Evolutionary conservation across 352 stramenopile species (phyloP).

Genomic region (Phytophthora cactorum): DNA sequence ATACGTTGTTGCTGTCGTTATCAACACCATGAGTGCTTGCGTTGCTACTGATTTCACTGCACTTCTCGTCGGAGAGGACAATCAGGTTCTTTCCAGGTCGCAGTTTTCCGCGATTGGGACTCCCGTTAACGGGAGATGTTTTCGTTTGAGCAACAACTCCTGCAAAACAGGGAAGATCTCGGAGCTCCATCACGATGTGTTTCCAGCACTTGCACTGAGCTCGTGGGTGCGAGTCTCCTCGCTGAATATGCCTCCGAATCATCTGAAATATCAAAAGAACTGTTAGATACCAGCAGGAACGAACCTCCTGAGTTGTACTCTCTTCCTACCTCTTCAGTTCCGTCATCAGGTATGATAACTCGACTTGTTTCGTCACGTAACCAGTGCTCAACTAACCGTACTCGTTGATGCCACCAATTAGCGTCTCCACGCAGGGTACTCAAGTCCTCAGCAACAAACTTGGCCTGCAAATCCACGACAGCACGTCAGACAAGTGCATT

Average conservation of each 20-base stretch:
- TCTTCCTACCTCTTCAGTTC: constrained; percentile 63
- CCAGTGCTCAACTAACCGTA: constrained; percentile 78
- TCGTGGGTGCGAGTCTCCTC: constrained; percentile 69
- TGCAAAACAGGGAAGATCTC: constrained; percentile 62
- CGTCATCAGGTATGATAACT: constrained; percentile 68
- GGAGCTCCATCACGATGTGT: constrained; percentile 78
- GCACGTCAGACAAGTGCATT: constrained; percentile 2
- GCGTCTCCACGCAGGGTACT: constrained; percentile 36
- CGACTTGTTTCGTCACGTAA: constrained; percentile 65
- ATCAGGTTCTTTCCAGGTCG: constrained; percentile 81
- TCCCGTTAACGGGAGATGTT: constrained; percentile 16
- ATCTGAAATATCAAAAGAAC: constrained; percentile 41
- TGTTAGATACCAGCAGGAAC: neutral
- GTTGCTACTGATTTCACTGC: constrained; percentile 19
- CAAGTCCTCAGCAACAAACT: constrained; percentile 61
- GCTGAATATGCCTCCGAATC: constrained; percentile 71
- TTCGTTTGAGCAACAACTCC: constrained; percentile 17
- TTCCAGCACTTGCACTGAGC: constrained; percentile 81
- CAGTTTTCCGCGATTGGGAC: constrained; percentile 76
- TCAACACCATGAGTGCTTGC: constrained; percentile 28
- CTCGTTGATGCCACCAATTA: constrained; percentile 76
- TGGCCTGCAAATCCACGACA: constrained; percentile 33
- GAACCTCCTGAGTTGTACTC: neutral
- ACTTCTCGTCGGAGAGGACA: constrained; percentile 60
- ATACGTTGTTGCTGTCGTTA: constrained; percentile 31